Base-by-base conservation (phyloP, 495 filamentous ascomycete species). In the Darksidea phi region DNA sequence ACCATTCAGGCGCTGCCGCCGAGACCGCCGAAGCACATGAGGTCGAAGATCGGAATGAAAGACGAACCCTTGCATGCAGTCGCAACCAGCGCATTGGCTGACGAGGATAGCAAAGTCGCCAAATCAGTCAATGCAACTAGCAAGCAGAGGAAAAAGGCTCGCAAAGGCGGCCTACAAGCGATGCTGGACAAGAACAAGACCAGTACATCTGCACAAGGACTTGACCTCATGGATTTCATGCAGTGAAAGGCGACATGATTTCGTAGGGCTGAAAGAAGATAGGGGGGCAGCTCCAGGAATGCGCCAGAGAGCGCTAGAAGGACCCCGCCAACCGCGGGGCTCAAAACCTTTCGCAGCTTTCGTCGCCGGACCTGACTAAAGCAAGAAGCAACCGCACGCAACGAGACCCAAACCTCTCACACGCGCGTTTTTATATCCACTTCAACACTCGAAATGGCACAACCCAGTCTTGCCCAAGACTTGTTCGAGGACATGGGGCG, bases 201-300 rank as follows among this genome's bases (percentile, higher is more conserved):
- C 18, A 61, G 70, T 1, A 68, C 72, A 54, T 21, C 70, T 11
- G 34, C 11, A 18, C 21, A 2, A 5, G 74, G 73, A 21, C 71
- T 86, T 4, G 79, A 82, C 71, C 73, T 85, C 6, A 76, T 85
- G 72, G 83, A 85, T 65, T 79, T 86, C 53, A 76, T 86, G 63
- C 79, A 83, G 59, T 64, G 26, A 54, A 42, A 50, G 10, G 72
- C 20, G 49, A 21, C 28, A 38, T 2, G 6, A 25, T 53, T 47
- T 49, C 21, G 51, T 60, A 54, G 51, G 56, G 62, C 46, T 58
- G 61, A 48, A 20, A 37, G 6, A 5, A 18, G 15, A 38, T 28
- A 42, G 26, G 24, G 53, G 54, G 1, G 66, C 23, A 66, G 12
- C n/a, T 57, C 59, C 60, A 55, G 32, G 54, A 50, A 59, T 41